Evolutionary conservation across 805 yeast species (phyloP), one percentile per base, ranked within the genome.

Genomic region (Brettanomyces bruxellensis): DNA sequence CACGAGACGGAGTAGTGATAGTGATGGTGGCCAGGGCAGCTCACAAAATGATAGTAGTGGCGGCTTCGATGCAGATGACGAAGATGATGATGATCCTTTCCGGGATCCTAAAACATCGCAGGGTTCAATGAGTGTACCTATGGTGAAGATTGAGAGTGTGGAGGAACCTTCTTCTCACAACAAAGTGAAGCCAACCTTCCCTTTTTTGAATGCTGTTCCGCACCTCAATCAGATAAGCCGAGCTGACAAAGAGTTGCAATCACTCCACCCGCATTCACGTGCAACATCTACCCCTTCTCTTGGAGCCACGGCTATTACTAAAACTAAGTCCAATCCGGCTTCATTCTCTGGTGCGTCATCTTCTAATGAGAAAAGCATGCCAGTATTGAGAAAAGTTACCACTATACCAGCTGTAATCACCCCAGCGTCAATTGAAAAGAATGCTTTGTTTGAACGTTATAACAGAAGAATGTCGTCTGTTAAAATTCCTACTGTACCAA

Each of bases 401-500:
- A 41, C 44, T 13, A 25, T 30, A n/a, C 44, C 44, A 14, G 38
- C 44, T 11, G 36, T 38, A 12, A 11, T 43, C 23, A 28, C 41
- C n/a, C 37, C 46, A 4, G 46, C n/a, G 5, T 11, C 11, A 23
- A 38, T 38, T 22, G 51, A 54, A 18, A 52, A 47, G 32, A 41
- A 47, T 24, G 53, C 62, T n/a, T 51, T 62, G 14, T 55, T 62
- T 41, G 66, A 61, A 18, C 60, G 59, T 40, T 62, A 62, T 45
- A 54, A 62, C 25, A 45, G 64, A 25, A 51, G 65, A 36, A 51
- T 62, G 52, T 52, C 59, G n/a, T 52, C 59, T n/a, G 55, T 55
- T 9, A 53, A 54, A 45, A 34, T 43, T 7, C 44, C 38, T 28
- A 28, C 32, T 28, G 32, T 28, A 6, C 32, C 32, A 28, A 28